Base-by-base conservation (phyloP, 352 stramenopile species). In the Globisporangium parvum region DNA sequence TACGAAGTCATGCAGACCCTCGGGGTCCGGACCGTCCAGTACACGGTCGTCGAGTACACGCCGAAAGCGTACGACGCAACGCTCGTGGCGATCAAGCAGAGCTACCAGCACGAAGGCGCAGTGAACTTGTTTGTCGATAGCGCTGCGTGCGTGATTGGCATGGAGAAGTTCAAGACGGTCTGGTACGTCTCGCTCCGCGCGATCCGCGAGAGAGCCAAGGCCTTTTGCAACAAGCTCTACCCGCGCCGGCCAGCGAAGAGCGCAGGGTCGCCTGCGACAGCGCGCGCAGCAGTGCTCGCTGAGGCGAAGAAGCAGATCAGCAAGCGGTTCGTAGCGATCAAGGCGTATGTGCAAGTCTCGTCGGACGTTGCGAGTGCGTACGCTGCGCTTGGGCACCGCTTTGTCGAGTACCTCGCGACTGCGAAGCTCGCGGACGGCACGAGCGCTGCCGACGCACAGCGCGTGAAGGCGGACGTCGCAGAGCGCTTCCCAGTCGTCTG, bases 151-250 rank as follows among this genome's bases (percentile, higher is more conserved):
- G 78, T 91, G n/a, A 93, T 93, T 48, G 83, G 83, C 18, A 79
- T 93, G 69, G 76, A 93, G 57, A 93, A 93, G 63, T 73, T 80
- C 67, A 91, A 93, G 60, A 90, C 76, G 11, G 62, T 81, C n/a
- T 93, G 83, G 83, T 93, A 91, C 56, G 82, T 93, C 17, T 87
- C 78, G 65, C 66, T 93, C 49, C 82, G 82, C n/a, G 82, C 82
- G n/a, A 93, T 93, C 60, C 82, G 82, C 15, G 82, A 93, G 58
- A 89, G 90, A 47, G 78, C 78, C 49, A 93, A 93, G 69, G 60
- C 62, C 46, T 88, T 78, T 46, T 86, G 63, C 59, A 65, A 57
- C 44, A 66, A 49, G 35, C 53, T 77, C 12, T 53, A 73, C 59
- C 60, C 69, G 9, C 70, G 65, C 21, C 69, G 71, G 15, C 44